Evolutionary conservation across 177 flowering plant genomes (phyloP), one percentile per base, ranked within the genome.

Genomic region (Vitis hybrid): DNA sequence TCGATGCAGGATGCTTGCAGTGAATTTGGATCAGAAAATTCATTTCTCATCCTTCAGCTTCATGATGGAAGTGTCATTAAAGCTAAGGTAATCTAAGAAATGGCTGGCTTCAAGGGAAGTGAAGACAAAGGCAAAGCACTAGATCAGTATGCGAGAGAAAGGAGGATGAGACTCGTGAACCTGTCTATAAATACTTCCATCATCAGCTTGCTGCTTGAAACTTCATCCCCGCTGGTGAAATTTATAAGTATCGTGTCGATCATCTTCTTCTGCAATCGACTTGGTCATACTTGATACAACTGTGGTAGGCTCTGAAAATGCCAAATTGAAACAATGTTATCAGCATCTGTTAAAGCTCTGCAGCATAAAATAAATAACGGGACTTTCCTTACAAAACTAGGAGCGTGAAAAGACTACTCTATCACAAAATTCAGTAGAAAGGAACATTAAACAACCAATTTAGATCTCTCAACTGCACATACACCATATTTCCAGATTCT

Each of bases 131-230:
- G 48, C 19, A 77, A 69, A 50, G 91, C 85, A 49, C 2, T 89
- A 5, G 84, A 85, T 61, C 56, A 72, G 26, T 88, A 80, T 31
- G 73, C 77, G 68, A 75, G 78, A 49, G 86, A 85, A 50, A 60
- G 93, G 54, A 81, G 76, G 62, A 74, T 76, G 82, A 83, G 93
- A 75, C 16, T 85, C 65, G 10, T 83, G 5, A 53, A 50, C 66
- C 48, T 87, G 68, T 79, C 88, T 0, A 48, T 70, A 4, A 84
- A 80, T 50, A 61, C 82, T 1, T 84, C 80, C 61, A 82, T 89
- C 6, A 61, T 29, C 0, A 86, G 86, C 6, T 9, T 73, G 45
- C 63, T 73, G 11, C 11, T 68, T 15, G 64, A 34, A 11, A 50
- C 65, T 19, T 7, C 59, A 4, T 66, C 76, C 3, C 6, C 18